Conservation (phyloP, 306 rosid species). For the Vicia sativa region DNA sequence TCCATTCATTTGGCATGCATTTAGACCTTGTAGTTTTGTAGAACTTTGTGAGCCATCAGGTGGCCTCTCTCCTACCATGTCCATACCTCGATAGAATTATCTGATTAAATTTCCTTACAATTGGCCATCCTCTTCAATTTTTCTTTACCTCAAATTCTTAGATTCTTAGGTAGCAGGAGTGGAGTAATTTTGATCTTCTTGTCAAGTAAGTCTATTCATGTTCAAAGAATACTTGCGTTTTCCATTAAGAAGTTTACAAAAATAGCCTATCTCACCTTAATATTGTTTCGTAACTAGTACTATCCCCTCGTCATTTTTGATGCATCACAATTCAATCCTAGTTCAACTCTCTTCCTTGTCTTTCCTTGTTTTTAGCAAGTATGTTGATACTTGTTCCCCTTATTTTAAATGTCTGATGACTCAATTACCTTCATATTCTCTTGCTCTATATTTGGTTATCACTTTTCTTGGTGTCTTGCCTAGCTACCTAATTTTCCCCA, state of each 20-base stretch:
- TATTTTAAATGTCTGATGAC: not conserved
- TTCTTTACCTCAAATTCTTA: too few species aligned
- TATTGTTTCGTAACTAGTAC: not conserved
- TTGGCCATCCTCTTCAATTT: too few species aligned
- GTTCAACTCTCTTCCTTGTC: not conserved
- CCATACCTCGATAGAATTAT: too few species aligned
- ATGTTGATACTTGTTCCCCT: not conserved
- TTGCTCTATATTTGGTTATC: not conserved
- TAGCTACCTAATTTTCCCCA: not conserved
- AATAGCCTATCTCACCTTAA: not conserved
- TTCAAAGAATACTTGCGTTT: not conserved
- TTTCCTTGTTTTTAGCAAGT: conserved; percentile 5
- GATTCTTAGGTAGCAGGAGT: not conserved
- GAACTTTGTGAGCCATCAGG: too few species aligned
- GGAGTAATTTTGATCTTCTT: conserved; percentile 5
- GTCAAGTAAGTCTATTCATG: not conserved
- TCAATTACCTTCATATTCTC: not conserved
- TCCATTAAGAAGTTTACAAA: not conserved
- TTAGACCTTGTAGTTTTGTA: too few species aligned
- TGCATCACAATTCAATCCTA: not conserved
- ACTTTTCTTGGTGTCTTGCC: not conserved
- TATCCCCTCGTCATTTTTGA: not conserved
- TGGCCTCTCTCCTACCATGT: too few species aligned
- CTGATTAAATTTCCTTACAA: too few species aligned
- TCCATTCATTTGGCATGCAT: too few species aligned